These are phyloP conservation scores for Boletus huronensis DNA, from an alignment of 768 basidiomycete genomes.

Conservation along the genomic window DNA sequence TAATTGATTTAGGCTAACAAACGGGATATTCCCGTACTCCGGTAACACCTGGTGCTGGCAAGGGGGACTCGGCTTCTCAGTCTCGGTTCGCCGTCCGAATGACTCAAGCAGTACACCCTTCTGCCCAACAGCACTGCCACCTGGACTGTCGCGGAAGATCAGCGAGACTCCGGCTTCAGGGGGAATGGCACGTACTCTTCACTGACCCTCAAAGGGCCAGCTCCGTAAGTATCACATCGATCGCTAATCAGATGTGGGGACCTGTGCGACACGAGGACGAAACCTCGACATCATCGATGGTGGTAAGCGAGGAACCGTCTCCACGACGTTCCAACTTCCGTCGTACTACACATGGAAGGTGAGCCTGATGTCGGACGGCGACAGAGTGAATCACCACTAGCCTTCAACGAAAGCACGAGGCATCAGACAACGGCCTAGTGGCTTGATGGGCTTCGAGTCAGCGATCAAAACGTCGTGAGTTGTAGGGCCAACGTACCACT, in stretches of 20 bases:
- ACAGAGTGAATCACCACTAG: background rate
- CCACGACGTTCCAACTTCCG: constrained; percentile 15
- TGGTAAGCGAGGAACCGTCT: constrained; percentile 3
- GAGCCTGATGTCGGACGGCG: background rate
- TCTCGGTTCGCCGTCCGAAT: constrained; percentile 1
- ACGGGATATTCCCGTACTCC: constrained; percentile 26
- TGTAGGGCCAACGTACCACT: constrained; percentile 3
- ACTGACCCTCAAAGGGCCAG: constrained; percentile 22
- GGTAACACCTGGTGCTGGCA: constrained; percentile 15
- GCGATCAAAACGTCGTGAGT: background rate
- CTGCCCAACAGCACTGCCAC: constrained; percentile 10
- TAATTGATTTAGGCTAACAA: constrained; percentile 35
- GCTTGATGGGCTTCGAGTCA: constrained; percentile 9
- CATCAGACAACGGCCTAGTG: constrained; percentile 19
- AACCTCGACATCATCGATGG: constrained; percentile 12
- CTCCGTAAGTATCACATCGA: constrained; percentile 19
- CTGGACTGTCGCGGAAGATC: constrained; percentile 6
- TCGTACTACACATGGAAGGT: constrained; percentile 1
- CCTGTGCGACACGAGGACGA: background rate
- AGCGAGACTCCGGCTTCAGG: background rate
- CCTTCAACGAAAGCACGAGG: constrained; percentile 8
- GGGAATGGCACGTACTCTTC: constrained; percentile 10
- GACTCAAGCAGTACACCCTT: background rate
- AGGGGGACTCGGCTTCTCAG: constrained; percentile 4
- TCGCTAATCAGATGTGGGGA: constrained; percentile 6